phyloP scores from a whole-genome alignment of 768 basidiomycete species.

The Hebeloma cylindrosporum region DNA sequence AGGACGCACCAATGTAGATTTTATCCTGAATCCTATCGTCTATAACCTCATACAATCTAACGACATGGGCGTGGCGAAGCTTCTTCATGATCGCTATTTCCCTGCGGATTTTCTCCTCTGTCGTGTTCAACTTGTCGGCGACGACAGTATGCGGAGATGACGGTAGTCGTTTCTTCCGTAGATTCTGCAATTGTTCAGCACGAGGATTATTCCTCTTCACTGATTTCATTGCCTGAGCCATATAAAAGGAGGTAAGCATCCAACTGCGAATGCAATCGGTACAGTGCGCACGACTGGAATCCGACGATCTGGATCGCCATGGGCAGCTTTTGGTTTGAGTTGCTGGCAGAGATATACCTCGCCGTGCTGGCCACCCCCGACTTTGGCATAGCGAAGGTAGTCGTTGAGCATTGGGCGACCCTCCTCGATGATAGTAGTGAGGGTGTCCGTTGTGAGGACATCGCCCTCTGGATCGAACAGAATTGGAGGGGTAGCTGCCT shows the following conservation, averaged over 20 bases:
- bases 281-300: slow-evolving; percentile 40
- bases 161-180: slow-evolving; percentile 40
- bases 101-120: slow-evolving; percentile 81
- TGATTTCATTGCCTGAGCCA: slow-evolving; percentile 72
- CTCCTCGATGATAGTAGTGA: slow-evolving; percentile 41
- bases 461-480: slow-evolving; percentile 41
- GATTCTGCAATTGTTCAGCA: slow-evolving; percentile 45
- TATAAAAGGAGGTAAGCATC: not conserved
- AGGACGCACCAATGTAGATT: slow-evolving; percentile 86
- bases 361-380: slow-evolving; percentile 90
- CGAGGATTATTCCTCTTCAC: slow-evolving; percentile 72
- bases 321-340: slow-evolving; percentile 43
- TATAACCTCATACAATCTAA: slow-evolving; percentile 89
- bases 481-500: slow-evolving; percentile 20
- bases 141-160: slow-evolving; percentile 54
- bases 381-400: slow-evolving; percentile 71
- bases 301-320: slow-evolving; percentile 42
- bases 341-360: slow-evolving; percentile 73
- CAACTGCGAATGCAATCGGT: not conserved
- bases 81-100: slow-evolving; percentile 99
- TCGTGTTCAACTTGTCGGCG: slow-evolving; percentile 66
- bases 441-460: slow-evolving; percentile 49
- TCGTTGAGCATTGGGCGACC: slow-evolving; percentile 70
- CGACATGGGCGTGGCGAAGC: slow-evolving; percentile 85
- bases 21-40: slow-evolving; percentile 86